Base-by-base conservation (phyloP, 495 filamentous ascomycete species). In the Xylaria bambusicola region DNA sequence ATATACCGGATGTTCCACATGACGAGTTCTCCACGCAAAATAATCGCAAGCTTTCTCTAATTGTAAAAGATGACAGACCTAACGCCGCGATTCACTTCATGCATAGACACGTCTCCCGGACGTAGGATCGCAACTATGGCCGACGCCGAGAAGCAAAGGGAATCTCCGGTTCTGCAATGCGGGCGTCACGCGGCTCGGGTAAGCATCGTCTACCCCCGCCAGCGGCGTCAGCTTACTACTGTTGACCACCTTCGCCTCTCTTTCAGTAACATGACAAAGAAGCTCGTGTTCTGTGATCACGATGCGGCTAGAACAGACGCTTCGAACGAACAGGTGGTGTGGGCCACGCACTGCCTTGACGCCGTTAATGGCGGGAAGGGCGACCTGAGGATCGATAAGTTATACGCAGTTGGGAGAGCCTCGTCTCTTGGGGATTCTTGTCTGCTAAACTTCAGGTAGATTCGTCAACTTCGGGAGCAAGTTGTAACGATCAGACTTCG, bases 131-230 rank as follows among this genome's bases (percentile, higher is more conserved):
- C n/a, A n/a, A n/a, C n/a, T n/a, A n/a, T n/a, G n/a, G 18, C 88
- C 88, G 0, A 91, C 77, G 23, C 79, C 75, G 9, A 91, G 68
- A 42, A 71, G n/a, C n/a, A 75, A 73, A 90, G 86, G 33, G 71
- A 63, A 27, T 87, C 82, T n/a, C 83, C 83, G 12, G 86, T 77
- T 44, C 78, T 82, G 66, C 84, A 84, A 44, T 78, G 79, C 9
- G 85, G 80, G 5, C 89, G 67, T 0, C 78, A 81, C 3, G 83
- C 85, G 65, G 90, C 88, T 23, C 90, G 84, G 2, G 86, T 88
- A 13, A 90, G 75, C 1, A 86, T 85, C 0, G 78, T 79, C 1
- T 76, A 77, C 15, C 86, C 87, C 56, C 77, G n/a, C 78, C 29
- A 88, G 82, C 2, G 90, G 76, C 0, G 82, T 83, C 41, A 86